Evolutionary conservation across 176 grass and related monocot genomes (phyloP).

Genomic region (Cymbopogon citratus): DNA sequence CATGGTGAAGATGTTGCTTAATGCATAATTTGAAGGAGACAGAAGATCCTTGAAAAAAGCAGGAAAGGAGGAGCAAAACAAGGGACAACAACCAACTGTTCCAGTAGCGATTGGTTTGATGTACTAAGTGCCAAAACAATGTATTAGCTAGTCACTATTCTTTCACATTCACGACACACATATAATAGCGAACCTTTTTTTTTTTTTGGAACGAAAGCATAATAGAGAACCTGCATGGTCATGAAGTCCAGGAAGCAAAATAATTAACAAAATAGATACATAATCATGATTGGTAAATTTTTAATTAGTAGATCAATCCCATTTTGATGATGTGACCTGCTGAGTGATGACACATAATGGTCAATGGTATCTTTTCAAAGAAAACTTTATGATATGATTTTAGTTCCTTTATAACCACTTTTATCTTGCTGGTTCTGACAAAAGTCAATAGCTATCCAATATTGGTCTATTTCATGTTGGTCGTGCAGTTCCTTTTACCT

Average conservation of each 20-base stretch:
- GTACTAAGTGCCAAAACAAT: constrained; percentile 26
- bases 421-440: neutral
- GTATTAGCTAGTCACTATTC: neutral
- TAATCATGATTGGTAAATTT: neutral
- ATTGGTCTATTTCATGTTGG: constrained; percentile 1
- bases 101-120: constrained; percentile 6
- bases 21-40: constrained; percentile 35
- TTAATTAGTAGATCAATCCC: neutral
- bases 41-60: constrained; percentile 50
- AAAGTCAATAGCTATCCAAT: constrained; percentile 11
- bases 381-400: neutral
- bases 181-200: neutral
- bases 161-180: neutral
- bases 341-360: neutral
- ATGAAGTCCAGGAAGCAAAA: neutral
- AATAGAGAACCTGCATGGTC: neutral
- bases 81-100: constrained; percentile 22
- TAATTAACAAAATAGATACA: neutral
- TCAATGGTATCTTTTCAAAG: neutral
- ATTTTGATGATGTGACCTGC: neutral
- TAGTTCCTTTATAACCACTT: neutral
- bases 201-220: neutral
- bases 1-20: constrained; percentile 2
- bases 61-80: constrained; percentile 53
- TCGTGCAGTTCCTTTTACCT: constrained; percentile 18